phyloP scores from a whole-genome alignment of 2,329 filamentous ascomycete species.

The Dendryphion nanum region DNA sequence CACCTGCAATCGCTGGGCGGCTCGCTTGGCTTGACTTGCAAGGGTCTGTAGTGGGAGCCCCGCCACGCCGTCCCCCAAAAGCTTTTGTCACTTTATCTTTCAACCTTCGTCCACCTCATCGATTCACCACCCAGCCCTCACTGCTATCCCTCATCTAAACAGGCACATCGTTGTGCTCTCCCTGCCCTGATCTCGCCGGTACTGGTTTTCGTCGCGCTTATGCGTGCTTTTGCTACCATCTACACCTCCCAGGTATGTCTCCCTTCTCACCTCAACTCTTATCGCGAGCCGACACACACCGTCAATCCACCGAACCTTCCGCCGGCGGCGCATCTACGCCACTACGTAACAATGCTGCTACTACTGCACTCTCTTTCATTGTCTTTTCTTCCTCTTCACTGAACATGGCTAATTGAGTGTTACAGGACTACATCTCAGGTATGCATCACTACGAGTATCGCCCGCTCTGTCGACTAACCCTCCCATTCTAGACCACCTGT shows the following conservation, averaged over 20 bases:
- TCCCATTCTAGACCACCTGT: slow-evolving; percentile 59
- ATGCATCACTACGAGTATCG: slow-evolving; percentile 28
- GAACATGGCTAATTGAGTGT: slow-evolving; percentile 35
- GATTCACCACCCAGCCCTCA: slow-evolving; percentile 10
- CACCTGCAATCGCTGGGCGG: too few species aligned
- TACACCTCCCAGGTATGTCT: slow-evolving; percentile 54
- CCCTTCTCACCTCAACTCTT: slow-evolving; percentile 20
- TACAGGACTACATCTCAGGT: slow-evolving; percentile 65
- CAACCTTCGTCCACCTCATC: too few species aligned
- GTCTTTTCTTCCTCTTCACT: slow-evolving; percentile 2
- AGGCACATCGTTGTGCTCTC: slow-evolving; percentile 23
- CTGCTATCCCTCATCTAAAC: slow-evolving; percentile 3
- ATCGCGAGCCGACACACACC: slow-evolving; percentile 13
- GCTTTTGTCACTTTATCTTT: too few species aligned
- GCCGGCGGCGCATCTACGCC: too few species aligned
- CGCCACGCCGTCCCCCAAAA: too few species aligned
- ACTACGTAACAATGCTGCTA: not conserved
- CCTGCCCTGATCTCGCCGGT: slow-evolving; percentile 25
- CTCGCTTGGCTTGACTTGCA: too few species aligned
- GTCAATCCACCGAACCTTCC: not conserved
- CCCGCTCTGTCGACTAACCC: slow-evolving; percentile 23
- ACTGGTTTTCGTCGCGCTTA: slow-evolving; percentile 36
- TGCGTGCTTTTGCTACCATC: slow-evolving; percentile 52
- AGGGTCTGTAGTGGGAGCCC: too few species aligned
- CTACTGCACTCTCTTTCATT: not conserved